Percentiles rank a stretch among this genome's conserved stretches.
phyloP scores from a whole-genome alignment of 352 stramenopile species.

The Globisporangium emineosum region DNA sequence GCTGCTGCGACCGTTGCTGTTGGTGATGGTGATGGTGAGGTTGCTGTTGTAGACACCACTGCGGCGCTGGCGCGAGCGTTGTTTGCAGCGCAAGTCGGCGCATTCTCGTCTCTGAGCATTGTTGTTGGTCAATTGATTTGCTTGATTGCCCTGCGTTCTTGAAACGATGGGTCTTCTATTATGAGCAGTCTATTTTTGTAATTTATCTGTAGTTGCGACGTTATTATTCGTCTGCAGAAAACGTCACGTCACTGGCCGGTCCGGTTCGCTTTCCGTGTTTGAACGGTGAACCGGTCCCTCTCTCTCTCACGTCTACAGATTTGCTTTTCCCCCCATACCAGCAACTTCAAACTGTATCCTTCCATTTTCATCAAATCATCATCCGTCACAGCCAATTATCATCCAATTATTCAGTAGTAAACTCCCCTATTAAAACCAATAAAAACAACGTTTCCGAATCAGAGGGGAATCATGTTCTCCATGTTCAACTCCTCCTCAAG shows the following conservation, averaged over 20 bases:
- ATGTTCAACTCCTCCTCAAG: not conserved
- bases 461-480: conserved; percentile 1
- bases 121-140: not conserved
- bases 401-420: not conserved
- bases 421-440: not conserved
- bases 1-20: not conserved
- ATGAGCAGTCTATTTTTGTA: not conserved
- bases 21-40: not conserved
- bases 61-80: not conserved
- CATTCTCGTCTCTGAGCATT: not conserved
- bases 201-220: not conserved
- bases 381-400: not conserved
- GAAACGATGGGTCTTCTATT: not conserved
- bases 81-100: not conserved
- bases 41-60: not conserved
- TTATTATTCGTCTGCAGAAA: conserved; percentile 8
- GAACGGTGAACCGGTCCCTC: not conserved
- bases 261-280: not conserved
- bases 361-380: not conserved
- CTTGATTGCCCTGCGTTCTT: not conserved
- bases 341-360: not conserved
- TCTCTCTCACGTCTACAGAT: not conserved
- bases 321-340: not conserved
- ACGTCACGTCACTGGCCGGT: conserved; percentile 6
- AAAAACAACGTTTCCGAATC: not conserved